phyloP scores from a whole-genome alignment of 352 stramenopile genomes.

The Globisporangium radiosum region DNA sequence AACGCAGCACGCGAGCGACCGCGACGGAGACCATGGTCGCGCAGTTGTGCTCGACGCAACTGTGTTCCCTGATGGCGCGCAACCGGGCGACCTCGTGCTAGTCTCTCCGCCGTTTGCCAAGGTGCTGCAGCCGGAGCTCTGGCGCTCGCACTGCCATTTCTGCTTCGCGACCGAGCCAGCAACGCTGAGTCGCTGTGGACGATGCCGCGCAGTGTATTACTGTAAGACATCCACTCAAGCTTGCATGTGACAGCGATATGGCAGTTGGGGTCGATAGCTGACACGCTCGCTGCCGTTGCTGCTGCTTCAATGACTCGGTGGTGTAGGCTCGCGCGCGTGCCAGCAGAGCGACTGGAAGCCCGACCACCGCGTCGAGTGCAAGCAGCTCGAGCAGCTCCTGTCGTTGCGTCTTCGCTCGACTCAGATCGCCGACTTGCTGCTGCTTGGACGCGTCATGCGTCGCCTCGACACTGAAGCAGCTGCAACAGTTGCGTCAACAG shows the following conservation, averaged over 20 bases:
- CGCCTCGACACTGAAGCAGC: conserved; percentile 2
- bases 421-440: conserved; percentile 44
- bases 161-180: conserved; percentile 32
- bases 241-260: background rate
- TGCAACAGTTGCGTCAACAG: background rate
- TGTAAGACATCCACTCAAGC: conserved; percentile 22
- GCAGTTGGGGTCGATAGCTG: no score
- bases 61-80: conserved; percentile 7
- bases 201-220: conserved; percentile 52
- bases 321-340: conserved; percentile 46
- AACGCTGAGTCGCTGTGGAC: conserved; percentile 47
- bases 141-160: conserved; percentile 49
- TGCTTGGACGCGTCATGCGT: conserved; percentile 47
- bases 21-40: conserved; percentile 29
- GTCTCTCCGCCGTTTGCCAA: conserved; percentile 20
- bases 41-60: conserved; percentile 18
- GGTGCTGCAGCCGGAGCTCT: conserved; percentile 47
- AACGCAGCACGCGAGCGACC: background rate
- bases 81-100: conserved; percentile 28
- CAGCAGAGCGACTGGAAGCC: conserved; percentile 57
- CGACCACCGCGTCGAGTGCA: conserved; percentile 62
- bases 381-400: conserved; percentile 30
- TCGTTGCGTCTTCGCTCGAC: conserved; percentile 24
- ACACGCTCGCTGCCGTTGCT: no score
- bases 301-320: background rate